Evolutionary conservation across 352 stramenopile species (phyloP), one percentile per base, ranked within the genome.

Genomic region (Phytophthora foliorum): DNA sequence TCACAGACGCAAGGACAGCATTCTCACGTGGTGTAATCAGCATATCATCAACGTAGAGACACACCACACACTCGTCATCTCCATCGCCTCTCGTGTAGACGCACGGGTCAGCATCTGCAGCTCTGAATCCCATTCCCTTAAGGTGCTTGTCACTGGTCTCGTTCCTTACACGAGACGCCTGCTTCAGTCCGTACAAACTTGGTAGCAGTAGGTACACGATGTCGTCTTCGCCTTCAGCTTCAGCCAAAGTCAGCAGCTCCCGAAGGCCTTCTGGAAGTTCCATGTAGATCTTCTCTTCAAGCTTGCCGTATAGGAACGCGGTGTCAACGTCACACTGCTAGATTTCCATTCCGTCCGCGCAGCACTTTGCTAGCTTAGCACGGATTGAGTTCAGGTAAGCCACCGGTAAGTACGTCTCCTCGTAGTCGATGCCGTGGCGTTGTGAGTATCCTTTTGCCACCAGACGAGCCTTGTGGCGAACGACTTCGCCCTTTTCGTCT

Each of bases 321-420:
- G n/a, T n/a, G n/a, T n/a, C n/a, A n/a, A n/a, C n/a, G n/a, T n/a
- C n/a, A n/a, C n/a, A n/a, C 29, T 29, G 52, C 38, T 59, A 34
- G 52, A 59, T 50, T 8, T 41, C 52, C 4, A 51, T 27, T 24
- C 42, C 41, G 16, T 39, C 41, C 1, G 25, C 53, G 17, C 6
- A 32, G 27, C 27, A 61, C 53, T 52, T 45, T 7, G 25, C 51
- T 4, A 58, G 14, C 0, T 49, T 58, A 5, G 34, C 34, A 44
- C 50, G 31, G 17, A 57, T 57, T 22, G 32, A 59, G n/a, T n/a
- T n/a, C n/a, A n/a, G n/a, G n/a, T n/a, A n/a, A n/a, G n/a, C n/a
- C n/a, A n/a, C n/a, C n/a, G n/a, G n/a, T n/a, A n/a, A n/a, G 27
- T 61, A 61, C n/a, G 41, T 61, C 41, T 61, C 10, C 32, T 61